Conservation (phyloP, 2,329 filamentous ascomycete genomes). For the Colletotrichum destructivum region DNA sequence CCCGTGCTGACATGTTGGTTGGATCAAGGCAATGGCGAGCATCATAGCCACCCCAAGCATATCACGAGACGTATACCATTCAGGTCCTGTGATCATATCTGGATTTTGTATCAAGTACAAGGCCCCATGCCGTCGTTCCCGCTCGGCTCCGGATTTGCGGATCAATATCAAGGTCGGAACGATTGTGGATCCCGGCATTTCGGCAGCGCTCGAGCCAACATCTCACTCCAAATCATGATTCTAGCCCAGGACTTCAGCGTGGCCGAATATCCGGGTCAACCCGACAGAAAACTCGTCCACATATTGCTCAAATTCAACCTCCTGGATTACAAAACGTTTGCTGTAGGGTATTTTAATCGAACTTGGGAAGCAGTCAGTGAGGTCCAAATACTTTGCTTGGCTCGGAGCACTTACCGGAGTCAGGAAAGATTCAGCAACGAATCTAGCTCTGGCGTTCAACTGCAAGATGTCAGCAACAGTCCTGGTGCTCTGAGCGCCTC, state of each 20-base stretch:
- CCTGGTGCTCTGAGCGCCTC: not conserved
- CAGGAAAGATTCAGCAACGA: constrained; percentile 98
- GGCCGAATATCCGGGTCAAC: not conserved
- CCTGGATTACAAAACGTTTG: constrained; percentile 5
- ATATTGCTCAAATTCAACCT: not conserved
- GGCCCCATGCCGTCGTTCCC: constrained; percentile 29
- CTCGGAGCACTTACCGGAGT: constrained; percentile 77
- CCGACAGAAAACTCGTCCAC: not conserved
- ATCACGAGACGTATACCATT: no score
- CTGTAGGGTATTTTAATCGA: constrained; percentile 42
- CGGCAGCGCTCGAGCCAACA: constrained; percentile 40
- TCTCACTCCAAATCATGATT: constrained; percentile 33
- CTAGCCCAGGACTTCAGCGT: constrained; percentile 13
- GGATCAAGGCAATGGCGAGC: not conserved
- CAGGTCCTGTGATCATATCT: constrained; percentile 16
- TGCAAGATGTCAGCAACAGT: constrained; percentile 56
- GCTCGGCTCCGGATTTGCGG: constrained; percentile 38
- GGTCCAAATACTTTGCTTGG: not conserved
- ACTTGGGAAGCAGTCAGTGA: constrained; percentile 31
- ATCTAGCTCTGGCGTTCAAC: constrained; percentile 97
- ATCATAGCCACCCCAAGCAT: not conserved
- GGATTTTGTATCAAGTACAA: constrained; percentile 30
- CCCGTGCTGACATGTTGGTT: not conserved
- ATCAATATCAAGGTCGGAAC: constrained; percentile 26
- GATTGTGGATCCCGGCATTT: constrained; percentile 37